Percentiles rank a stretch among this genome's conserved stretches.
Conservation (phyloP, 1,139 yeast genomes). For the Geotrichum carabidarum region DNA sequence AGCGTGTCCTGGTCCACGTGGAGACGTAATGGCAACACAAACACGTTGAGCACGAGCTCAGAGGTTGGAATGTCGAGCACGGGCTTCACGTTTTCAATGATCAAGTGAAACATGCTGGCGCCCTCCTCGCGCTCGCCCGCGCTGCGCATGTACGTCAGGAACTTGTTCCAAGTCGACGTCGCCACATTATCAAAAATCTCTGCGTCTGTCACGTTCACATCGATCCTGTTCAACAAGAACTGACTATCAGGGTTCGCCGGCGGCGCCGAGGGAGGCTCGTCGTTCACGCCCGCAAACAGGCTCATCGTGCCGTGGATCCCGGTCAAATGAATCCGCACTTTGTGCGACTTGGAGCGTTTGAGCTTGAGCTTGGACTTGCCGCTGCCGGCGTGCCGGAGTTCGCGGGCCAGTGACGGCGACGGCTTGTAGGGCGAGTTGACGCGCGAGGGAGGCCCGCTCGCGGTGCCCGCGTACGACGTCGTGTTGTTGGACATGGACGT, state of each 20-base stretch:
- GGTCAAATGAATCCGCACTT: constrained; percentile 53
- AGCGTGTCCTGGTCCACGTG: constrained; percentile 92
- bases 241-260: constrained; percentile 5
- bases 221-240: constrained; percentile 44
- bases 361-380: constrained; percentile 43
- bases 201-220: constrained; percentile 47
- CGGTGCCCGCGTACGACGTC: neutral
- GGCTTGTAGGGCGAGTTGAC: constrained; percentile 6
- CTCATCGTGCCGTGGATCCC: constrained; percentile 48
- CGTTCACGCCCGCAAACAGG: constrained; percentile 44
- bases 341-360: constrained; percentile 60
- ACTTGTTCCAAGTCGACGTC: constrained; percentile 87
- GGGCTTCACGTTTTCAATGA: constrained; percentile 61
- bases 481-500: constrained; percentile 12
- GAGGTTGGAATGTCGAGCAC: constrained; percentile 58
- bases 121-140: constrained; percentile 68
- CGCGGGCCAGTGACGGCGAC: constrained; percentile 18
- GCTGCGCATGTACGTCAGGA: constrained; percentile 63
- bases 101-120: constrained; percentile 56
- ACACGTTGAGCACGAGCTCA: constrained; percentile 56
- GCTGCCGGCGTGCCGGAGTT: constrained; percentile 21
- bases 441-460: neutral
- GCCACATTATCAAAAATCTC: constrained; percentile 73
- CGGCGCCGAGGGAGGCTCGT: constrained; percentile 22
- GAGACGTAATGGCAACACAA: constrained; percentile 66